Conservation (phyloP, 805 yeast genomes). For the Myxozyma lipomycoides region DNA sequence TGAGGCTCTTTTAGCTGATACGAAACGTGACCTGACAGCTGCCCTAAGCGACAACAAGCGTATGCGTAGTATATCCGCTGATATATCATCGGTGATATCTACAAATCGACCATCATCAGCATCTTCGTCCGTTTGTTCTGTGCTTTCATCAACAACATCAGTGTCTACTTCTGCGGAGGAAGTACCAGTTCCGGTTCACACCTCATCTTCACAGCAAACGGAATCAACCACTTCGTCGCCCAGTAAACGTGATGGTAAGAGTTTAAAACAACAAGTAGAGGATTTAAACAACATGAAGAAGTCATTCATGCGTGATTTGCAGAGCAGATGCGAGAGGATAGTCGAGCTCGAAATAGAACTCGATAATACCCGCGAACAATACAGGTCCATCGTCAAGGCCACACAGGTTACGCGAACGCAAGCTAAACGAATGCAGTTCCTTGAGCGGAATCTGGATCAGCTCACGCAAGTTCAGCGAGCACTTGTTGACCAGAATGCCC, state of each 20-base stretch:
- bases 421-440: slow-evolving; percentile 48
- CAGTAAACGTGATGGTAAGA: slow-evolving; percentile 11
- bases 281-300: slow-evolving; percentile 32
- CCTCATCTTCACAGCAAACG: slow-evolving; percentile 5
- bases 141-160: slow-evolving; percentile 1
- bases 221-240: slow-evolving; percentile 15
- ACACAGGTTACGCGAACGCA: slow-evolving; percentile 32
- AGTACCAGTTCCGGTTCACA: background rate
- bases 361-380: slow-evolving; percentile 40
- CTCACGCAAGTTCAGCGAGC: slow-evolving; percentile 58
- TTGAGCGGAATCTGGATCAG: slow-evolving; percentile 57
- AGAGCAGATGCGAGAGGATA: slow-evolving; percentile 38
- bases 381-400: slow-evolving; percentile 33
- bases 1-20: slow-evolving; percentile 9
- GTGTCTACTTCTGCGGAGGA: slow-evolving; percentile 1
- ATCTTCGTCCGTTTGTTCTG: slow-evolving; percentile 5
- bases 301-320: slow-evolving; percentile 34
- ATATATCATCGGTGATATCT: background rate
- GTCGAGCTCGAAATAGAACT: slow-evolving; percentile 45
- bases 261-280: slow-evolving; percentile 17
- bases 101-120: slow-evolving; percentile 5
- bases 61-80: slow-evolving; percentile 8
- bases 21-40: slow-evolving; percentile 16
- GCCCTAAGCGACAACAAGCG: slow-evolving; percentile 21
- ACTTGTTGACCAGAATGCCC: slow-evolving; percentile 57